Evolutionary conservation across 2,329 filamentous ascomycete species (phyloP).

Genomic region (Alternaria angustiovoidea): DNA sequence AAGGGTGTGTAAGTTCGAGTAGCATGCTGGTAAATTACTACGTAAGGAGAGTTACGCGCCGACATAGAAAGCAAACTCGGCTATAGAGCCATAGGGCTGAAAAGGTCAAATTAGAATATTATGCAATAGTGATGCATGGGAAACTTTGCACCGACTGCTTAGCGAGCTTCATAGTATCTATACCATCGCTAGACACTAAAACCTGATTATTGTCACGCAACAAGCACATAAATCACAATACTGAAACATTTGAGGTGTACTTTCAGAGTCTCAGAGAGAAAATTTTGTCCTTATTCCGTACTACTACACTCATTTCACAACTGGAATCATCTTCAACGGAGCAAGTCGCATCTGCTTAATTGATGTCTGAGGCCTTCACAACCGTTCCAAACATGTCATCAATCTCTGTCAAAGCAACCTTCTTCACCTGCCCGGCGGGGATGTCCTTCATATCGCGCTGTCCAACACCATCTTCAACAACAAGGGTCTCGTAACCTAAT

Average conservation of each 20-base stretch:
- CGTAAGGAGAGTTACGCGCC: not conserved
- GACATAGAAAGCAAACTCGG: not conserved
- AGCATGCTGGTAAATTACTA: not conserved
- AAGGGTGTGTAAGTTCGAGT: not conserved
- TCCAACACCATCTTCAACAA: slow-evolving; percentile 1
- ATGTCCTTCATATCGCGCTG: not conserved
- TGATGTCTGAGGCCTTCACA: not conserved
- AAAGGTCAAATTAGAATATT: not conserved
- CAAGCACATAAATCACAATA: not conserved
- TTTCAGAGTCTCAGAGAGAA: not conserved
- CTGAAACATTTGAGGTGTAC: not conserved
- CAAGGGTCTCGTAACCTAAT: not conserved
- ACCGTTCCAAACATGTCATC: not conserved
- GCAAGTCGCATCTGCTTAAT: not conserved
- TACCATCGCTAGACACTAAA: not conserved
- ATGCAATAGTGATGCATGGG: not conserved
- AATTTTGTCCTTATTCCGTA: not conserved
- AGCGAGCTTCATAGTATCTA: not conserved
- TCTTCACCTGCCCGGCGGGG: not conserved
- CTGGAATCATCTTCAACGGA: too few species aligned
- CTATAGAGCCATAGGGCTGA: not conserved
- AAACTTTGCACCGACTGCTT: not conserved
- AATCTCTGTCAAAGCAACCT: not conserved
- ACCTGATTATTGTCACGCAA: not conserved
- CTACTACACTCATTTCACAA: not conserved